Percentiles rank a stretch among this genome's conserved stretches.
Conservation (phyloP, 441 rosid species). For the Mallotus repandus region DNA sequence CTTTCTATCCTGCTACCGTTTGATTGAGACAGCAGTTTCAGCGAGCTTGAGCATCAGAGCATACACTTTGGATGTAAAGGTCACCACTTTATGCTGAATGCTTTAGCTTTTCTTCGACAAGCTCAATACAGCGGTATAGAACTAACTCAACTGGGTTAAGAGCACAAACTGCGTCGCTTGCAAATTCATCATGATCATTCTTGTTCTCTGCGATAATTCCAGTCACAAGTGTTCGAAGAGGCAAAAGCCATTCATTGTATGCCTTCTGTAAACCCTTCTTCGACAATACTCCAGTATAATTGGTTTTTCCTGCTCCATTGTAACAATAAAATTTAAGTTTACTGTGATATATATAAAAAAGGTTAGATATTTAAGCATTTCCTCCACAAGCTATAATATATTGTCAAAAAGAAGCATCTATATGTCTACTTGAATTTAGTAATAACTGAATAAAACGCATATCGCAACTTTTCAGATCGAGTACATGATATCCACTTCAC, state of each 20-base stretch:
- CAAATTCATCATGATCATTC: conserved; percentile 38
- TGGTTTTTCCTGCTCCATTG: conserved; percentile 48
- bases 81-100: conserved; percentile 9
- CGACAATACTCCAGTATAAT: conserved; percentile 45
- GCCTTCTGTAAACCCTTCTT: conserved; percentile 59
- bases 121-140: conserved; percentile 83
- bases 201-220: conserved; percentile 49
- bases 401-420: background rate
- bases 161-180: conserved; percentile 35
- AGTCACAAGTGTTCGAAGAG: conserved; percentile 60
- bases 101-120: conserved; percentile 67
- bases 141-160: conserved; percentile 71
- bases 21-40: background rate
- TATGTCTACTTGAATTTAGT: background rate
- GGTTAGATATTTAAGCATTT: no score
- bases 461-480: background rate
- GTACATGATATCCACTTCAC: background rate
- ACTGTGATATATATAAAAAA: background rate
- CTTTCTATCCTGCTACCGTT: no score
- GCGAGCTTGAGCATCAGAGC: background rate
- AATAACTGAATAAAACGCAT: background rate
- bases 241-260: conserved; percentile 77
- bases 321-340: background rate
- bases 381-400: background rate
- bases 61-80: background rate